These are phyloP conservation scores for Taphrina flavorubra DNA, from an alignment of 1,139 yeast species.

Conservation along the genomic window DNA sequence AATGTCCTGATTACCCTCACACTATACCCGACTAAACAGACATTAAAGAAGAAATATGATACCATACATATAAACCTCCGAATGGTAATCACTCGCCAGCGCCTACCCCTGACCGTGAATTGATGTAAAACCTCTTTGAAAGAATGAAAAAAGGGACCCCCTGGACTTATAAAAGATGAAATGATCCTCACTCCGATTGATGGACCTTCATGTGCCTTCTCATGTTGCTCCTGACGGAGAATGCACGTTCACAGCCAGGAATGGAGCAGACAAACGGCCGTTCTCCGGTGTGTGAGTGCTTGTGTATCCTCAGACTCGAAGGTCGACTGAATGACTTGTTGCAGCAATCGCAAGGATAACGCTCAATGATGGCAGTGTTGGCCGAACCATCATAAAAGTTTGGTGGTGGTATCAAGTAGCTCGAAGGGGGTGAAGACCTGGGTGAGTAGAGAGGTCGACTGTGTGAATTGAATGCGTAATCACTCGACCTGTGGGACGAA, in stretches of 20 bases:
- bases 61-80: not conserved
- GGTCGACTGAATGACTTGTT: slow-evolving; percentile 80
- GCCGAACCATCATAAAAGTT: slow-evolving; percentile 1
- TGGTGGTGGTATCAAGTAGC: slow-evolving; percentile 3
- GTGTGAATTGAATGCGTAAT: not conserved
- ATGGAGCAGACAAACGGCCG: slow-evolving; percentile 75
- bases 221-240: slow-evolving; percentile 80
- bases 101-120: not conserved
- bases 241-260: slow-evolving; percentile 70
- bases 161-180: too few species aligned
- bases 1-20: too few species aligned
- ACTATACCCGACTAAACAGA: not conserved
- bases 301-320: slow-evolving; percentile 77
- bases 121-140: too few species aligned
- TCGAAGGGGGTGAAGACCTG: slow-evolving; percentile 20
- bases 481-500: not conserved
- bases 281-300: slow-evolving; percentile 85
- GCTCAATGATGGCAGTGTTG: slow-evolving; percentile 31
- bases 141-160: too few species aligned
- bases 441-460: slow-evolving; percentile 21
- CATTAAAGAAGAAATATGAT: slow-evolving; percentile 1
- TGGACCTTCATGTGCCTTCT: slow-evolving; percentile 62
- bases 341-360: slow-evolving; percentile 67
- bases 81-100: not conserved
- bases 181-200: not conserved